Percentiles rank a stretch among this genome's conserved stretches.
phyloP scores from a whole-genome alignment of 345 rosid species.

The Rhizophora apiculata region DNA sequence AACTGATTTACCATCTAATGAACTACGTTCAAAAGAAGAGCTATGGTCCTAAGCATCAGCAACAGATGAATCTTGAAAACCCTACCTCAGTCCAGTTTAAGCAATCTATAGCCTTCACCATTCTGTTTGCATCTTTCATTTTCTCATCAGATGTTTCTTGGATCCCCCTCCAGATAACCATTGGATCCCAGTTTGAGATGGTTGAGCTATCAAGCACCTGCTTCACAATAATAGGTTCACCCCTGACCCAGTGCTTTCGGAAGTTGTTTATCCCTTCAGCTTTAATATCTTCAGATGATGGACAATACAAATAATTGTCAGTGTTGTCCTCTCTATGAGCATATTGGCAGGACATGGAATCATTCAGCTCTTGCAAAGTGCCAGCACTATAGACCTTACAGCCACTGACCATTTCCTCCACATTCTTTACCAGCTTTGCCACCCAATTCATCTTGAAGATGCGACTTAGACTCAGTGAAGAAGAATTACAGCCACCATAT shows the following conservation, averaged over 20 bases:
- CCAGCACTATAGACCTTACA: slow-evolving; percentile 55
- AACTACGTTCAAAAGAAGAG: neutral
- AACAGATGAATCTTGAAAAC: slow-evolving; percentile 9
- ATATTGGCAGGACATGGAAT: slow-evolving; percentile 42
- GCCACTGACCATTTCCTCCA: slow-evolving; percentile 89
- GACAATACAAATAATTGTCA: slow-evolving; percentile 64
- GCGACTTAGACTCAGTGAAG: slow-evolving; percentile 63
- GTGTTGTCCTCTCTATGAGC: slow-evolving; percentile 53
- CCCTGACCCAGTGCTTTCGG: slow-evolving; percentile 76
- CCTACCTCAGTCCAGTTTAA: slow-evolving; percentile 72
- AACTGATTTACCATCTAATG: neutral
- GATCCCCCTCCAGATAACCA: slow-evolving; percentile 70
- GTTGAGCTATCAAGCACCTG: slow-evolving; percentile 61
- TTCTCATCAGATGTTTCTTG: slow-evolving; percentile 69
- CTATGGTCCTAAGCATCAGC: slow-evolving; percentile 18
- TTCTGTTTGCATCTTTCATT: slow-evolving; percentile 53
- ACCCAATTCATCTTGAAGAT: slow-evolving; percentile 99
- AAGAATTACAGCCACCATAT: slow-evolving; percentile 77
- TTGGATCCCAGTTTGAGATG: slow-evolving; percentile 74
- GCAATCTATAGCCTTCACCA: slow-evolving; percentile 75
- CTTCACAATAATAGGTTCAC: slow-evolving; percentile 68
- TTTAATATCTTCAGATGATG: slow-evolving; percentile 50
- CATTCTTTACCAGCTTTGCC: slow-evolving; percentile 90
- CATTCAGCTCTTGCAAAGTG: slow-evolving; percentile 25
- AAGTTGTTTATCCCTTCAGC: slow-evolving; percentile 56